Evolutionary conservation across 1,139 yeast genomes (phyloP).

Genomic region (Kurtzmaniella natalensis): DNA sequence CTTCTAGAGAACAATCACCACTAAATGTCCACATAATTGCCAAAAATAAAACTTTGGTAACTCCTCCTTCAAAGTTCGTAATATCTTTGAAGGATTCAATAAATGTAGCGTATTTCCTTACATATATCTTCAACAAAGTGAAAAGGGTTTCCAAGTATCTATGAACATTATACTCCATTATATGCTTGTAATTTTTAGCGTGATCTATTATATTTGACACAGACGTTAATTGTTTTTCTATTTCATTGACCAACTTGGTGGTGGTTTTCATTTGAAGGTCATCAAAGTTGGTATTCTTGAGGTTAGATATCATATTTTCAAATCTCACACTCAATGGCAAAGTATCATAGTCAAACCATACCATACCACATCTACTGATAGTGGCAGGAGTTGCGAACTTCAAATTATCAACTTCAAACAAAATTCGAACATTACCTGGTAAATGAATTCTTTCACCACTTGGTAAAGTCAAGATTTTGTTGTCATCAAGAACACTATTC

Average conservation of each 20-base stretch:
- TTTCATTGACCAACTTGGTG: slow-evolving; percentile 8
- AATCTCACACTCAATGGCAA: slow-evolving; percentile 20
- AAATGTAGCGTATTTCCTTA: slow-evolving; percentile 5
- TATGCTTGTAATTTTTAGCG: slow-evolving; percentile 34
- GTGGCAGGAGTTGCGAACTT: slow-evolving; percentile 83
- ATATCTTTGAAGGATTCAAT: background rate
- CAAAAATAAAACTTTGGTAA: slow-evolving; percentile 35
- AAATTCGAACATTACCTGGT: slow-evolving; percentile 57
- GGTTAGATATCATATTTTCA: slow-evolving; percentile 22
- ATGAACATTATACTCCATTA: slow-evolving; percentile 46
- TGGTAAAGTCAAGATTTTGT: slow-evolving; percentile 74
- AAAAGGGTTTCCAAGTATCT: slow-evolving; percentile 38
- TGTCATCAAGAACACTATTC: slow-evolving; percentile 90
- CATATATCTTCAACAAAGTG: slow-evolving; percentile 23
- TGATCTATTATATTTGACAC: slow-evolving; percentile 9
- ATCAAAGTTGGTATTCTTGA: slow-evolving; percentile 3
- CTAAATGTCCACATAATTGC: slow-evolving; percentile 66
- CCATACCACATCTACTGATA: slow-evolving; percentile 87
- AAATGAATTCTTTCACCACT: slow-evolving; percentile 80
- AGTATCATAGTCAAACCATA: slow-evolving; percentile 55
- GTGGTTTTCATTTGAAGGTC: slow-evolving; percentile 5
- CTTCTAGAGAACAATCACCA: slow-evolving; percentile 49
- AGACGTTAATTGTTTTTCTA: slow-evolving; percentile 7
- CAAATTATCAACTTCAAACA: slow-evolving; percentile 75
- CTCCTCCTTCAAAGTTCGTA: slow-evolving; percentile 17